phyloP scores from a whole-genome alignment of 306 rosid genomes.

The Datisca glomerata region DNA sequence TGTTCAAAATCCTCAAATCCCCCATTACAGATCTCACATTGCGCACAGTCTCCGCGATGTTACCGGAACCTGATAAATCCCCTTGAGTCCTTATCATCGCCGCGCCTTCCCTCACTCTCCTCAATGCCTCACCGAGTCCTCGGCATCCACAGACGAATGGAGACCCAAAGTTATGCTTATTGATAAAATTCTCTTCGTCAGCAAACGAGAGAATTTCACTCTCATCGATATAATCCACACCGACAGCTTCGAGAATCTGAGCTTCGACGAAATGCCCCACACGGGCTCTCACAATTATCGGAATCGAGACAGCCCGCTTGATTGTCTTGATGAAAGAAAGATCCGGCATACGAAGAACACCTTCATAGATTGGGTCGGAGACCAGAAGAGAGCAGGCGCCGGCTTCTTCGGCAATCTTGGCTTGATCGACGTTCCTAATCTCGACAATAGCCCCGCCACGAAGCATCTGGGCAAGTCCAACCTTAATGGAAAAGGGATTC shows the following conservation, averaged over 20 bases:
- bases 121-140: slow-evolving; percentile 50
- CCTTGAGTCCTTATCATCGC: slow-evolving; percentile 57
- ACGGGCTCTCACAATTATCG: slow-evolving; percentile 45
- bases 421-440: slow-evolving; percentile 32
- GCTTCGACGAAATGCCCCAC: slow-evolving; percentile 82
- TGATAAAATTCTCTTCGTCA: slow-evolving; percentile 44
- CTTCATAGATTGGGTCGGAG: slow-evolving; percentile 19
- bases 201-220: slow-evolving; percentile 40
- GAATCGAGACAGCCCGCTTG: slow-evolving; percentile 42
- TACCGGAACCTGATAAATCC: slow-evolving; percentile 32
- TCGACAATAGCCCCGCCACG: slow-evolving; percentile 56
- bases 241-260: slow-evolving; percentile 56
- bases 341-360: slow-evolving; percentile 48
- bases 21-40: slow-evolving; percentile 52
- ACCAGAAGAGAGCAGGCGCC: slow-evolving; percentile 48
- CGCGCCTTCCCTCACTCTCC: slow-evolving; percentile 66
- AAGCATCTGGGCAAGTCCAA: slow-evolving; percentile 37
- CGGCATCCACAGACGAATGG: slow-evolving; percentile 54
- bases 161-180: slow-evolving; percentile 48
- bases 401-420: slow-evolving; percentile 64
- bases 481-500: slow-evolving; percentile 26
- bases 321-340: slow-evolving; percentile 42
- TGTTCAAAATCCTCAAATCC: slow-evolving; percentile 35
- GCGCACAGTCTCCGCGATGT: slow-evolving; percentile 24
- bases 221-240: slow-evolving; percentile 63